Conservation (phyloP, 1,284 basidiomycete species). For the Sanghuangporus weigelae region DNA sequence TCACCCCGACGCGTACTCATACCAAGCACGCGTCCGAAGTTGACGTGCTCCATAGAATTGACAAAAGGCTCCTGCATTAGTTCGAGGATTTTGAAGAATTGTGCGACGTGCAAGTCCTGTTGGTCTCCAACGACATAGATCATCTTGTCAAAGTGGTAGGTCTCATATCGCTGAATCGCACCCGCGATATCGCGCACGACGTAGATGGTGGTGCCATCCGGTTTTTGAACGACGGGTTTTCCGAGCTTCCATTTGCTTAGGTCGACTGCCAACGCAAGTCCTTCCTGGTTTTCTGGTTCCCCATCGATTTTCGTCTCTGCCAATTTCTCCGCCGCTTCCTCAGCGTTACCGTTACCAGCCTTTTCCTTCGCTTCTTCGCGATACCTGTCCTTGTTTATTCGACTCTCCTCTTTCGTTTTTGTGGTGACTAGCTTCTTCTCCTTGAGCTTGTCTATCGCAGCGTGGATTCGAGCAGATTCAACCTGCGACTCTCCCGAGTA, state of each 20-base stretch:
- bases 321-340: slow-evolving; percentile 66
- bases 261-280: slow-evolving; percentile 42
- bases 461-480: slow-evolving; percentile 71
- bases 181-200: slow-evolving; percentile 97
- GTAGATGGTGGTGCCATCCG: slow-evolving; percentile 96
- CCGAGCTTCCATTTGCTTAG: slow-evolving; percentile 87
- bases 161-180: slow-evolving; percentile 88
- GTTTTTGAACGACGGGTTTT: slow-evolving; percentile 87
- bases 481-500: slow-evolving; percentile 95
- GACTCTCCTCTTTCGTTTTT: slow-evolving; percentile 18
- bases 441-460: slow-evolving; percentile 58
- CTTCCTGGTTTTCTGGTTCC: not conserved
- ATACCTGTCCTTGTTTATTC: slow-evolving; percentile 27
- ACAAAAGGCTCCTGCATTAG: slow-evolving; percentile 92
- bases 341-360: slow-evolving; percentile 54
- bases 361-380: slow-evolving; percentile 33
- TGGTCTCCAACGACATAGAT: slow-evolving; percentile 95
- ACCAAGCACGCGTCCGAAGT: slow-evolving; percentile 89
- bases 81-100: slow-evolving; percentile 93
- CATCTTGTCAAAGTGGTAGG: slow-evolving; percentile 97
- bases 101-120: slow-evolving; percentile 89
- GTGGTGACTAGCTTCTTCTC: slow-evolving; percentile 29
- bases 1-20: slow-evolving; percentile 99
- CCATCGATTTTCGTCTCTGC: slow-evolving; percentile 2
- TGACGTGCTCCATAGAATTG: slow-evolving; percentile 78